Evolutionary conservation across 768 basidiomycete species (phyloP), one percentile per base, ranked within the genome.

Genomic region (Coprinopsis cinerea): DNA sequence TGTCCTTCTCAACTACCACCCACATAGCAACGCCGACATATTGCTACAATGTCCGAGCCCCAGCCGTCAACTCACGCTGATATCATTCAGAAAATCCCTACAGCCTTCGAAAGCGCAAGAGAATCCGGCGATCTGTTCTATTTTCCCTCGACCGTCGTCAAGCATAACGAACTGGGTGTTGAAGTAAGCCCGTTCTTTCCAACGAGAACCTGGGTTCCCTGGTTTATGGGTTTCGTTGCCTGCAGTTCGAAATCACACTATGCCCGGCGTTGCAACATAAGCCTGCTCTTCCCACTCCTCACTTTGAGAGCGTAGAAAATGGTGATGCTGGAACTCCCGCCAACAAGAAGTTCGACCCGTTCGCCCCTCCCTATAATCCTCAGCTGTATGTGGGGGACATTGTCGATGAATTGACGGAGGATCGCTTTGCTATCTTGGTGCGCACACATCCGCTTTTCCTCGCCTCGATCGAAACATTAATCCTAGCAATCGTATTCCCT

Each of bases 211-310:
- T 13, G 14, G 11, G n/a, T 9, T 26, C 11, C 20, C n/a, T 13
- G 6, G 4, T 11, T 20, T 20, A 34, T 18, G 24, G 3, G n/a
- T 17, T 17, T 2, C 27, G 23, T 32, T 30, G 18, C 30, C 28
- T 18, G 13, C 59, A 96, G 94, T 96, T 89, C 64, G 79, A 95
- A 67, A 79, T 97, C 50, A 77, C 87, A 53, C 66, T 89, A 34
- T 96, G 92, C 57, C 88, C 91, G 11, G 88, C 92, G 0, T 69
- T 97, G 35, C 83, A 85, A 58, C 77, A 89, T 58, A 97, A 96
- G 64, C 79, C 82, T 2, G 59, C 61, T 23, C 69, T 71, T n/a
- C 73, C 73, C 24, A 72, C 72, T 27, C 73, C 72, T 36, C 65
- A 73, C 44, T 72, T 50, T 39, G 61, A 62, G 51, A 53, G 59